These are phyloP conservation scores for Sutorius australiensis DNA, from an alignment of 768 basidiomycete species.

Conservation along the genomic window DNA sequence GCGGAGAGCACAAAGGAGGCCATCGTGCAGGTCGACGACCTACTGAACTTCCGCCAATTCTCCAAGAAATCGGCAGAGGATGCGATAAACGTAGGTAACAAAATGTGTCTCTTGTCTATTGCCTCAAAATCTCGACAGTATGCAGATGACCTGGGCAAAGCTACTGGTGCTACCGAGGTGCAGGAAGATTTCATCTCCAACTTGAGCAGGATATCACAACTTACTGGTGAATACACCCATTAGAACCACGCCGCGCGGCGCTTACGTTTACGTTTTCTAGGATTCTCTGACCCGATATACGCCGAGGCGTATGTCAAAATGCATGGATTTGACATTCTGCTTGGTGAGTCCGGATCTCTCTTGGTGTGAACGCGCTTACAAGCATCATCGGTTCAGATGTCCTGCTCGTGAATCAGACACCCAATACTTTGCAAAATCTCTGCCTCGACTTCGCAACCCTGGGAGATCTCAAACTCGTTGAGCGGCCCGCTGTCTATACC, in stretches of 20 bases:
- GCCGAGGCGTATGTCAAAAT: slow-evolving; percentile 98
- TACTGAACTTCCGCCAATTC: slow-evolving; percentile 91
- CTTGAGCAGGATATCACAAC: slow-evolving; percentile 86
- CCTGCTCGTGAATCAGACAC: slow-evolving; percentile 92
- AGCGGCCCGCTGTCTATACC: slow-evolving; percentile 90
- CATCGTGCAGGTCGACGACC: slow-evolving; percentile 89
- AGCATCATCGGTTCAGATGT: slow-evolving; percentile 55
- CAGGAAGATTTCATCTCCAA: slow-evolving; percentile 95
- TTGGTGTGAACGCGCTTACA: not conserved
- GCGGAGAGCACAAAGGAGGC: slow-evolving; percentile 63
- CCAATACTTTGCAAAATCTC: slow-evolving; percentile 92
- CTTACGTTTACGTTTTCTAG: slow-evolving; percentile 33
- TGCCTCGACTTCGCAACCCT: slow-evolving; percentile 97
- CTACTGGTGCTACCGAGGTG: slow-evolving; percentile 79
- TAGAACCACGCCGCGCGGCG: not conserved
- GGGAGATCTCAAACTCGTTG: slow-evolving; percentile 95
- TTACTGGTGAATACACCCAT: slow-evolving; percentile 62
- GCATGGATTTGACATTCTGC: slow-evolving; percentile 93
- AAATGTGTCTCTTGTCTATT: not conserved
- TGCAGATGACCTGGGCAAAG: slow-evolving; percentile 82
- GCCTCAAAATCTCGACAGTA: slow-evolving; percentile 47
- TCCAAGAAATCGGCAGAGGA: slow-evolving; percentile 87
- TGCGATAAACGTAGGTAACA: slow-evolving; percentile 57
- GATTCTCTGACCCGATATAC: slow-evolving; percentile 98
- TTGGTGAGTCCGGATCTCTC: slow-evolving; percentile 48